These are phyloP conservation scores for Torulaspora microellipsoides DNA, from an alignment of 805 yeast species.

Conservation along the genomic window DNA sequence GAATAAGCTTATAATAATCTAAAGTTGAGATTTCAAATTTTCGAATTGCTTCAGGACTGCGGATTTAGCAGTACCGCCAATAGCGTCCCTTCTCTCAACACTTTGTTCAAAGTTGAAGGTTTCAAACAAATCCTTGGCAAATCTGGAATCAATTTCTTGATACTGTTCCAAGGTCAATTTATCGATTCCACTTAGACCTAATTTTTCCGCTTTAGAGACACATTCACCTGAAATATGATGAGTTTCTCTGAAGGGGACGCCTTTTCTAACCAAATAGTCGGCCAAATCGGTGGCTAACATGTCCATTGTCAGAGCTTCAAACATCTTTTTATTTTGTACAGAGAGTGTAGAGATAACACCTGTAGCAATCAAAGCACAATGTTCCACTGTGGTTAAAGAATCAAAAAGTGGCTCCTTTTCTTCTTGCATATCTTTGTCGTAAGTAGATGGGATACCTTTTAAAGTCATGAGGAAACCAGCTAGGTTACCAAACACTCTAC, in stretches of 20 bases:
- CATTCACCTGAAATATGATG: slow-evolving; percentile 99
- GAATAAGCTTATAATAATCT: not conserved
- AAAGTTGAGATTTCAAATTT: slow-evolving; percentile 31
- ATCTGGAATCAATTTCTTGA: slow-evolving; percentile 72
- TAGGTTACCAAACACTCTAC: slow-evolving; percentile 92
- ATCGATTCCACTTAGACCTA: slow-evolving; percentile 77
- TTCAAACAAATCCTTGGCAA: slow-evolving; percentile 70
- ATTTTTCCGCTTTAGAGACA: slow-evolving; percentile 84
- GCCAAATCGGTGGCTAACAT: slow-evolving; percentile 99
- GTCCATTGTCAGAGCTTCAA: slow-evolving; percentile 89
- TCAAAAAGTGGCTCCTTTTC: slow-evolving; percentile 99
- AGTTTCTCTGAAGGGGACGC: slow-evolving; percentile 98
- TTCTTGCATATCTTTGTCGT: slow-evolving; percentile 98
- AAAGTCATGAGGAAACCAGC: slow-evolving; percentile 95
- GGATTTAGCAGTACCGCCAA: slow-evolving; percentile 92
- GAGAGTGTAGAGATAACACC: slow-evolving; percentile 89
- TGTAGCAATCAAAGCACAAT: slow-evolving; percentile 89
- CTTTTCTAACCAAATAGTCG: slow-evolving; percentile 93
- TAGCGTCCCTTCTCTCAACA: slow-evolving; percentile 94
- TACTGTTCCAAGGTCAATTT: slow-evolving; percentile 73
- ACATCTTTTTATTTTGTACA: slow-evolving; percentile 74
- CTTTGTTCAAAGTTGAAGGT: slow-evolving; percentile 91
- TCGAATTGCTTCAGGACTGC: slow-evolving; percentile 78
- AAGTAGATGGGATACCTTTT: slow-evolving; percentile 96
- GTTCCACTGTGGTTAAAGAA: slow-evolving; percentile 82